Evolutionary conservation across 805 yeast species (phyloP), one percentile per base, ranked within the genome.

Genomic region (Candida glaebosa): DNA sequence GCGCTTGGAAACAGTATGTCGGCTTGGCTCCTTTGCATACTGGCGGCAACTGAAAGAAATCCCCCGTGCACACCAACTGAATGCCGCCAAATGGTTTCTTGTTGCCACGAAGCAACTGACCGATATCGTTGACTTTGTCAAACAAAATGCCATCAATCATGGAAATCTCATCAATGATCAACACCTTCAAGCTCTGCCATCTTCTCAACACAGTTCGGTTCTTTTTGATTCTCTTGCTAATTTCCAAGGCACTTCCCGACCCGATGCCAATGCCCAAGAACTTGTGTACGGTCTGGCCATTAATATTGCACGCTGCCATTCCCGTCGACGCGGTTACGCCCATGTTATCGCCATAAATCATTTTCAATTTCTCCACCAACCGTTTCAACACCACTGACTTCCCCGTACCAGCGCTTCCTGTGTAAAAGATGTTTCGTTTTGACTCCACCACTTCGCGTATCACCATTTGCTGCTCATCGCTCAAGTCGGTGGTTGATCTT

Each of bases 301-400:
- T 96, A 51, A 93, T 85, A 53, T 89, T 88, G 32, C 88, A 84
- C 0, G 97, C 99, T 0, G 99, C 99, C 46, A 93, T 67, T 1
- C 99, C 99, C 0, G 99, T 93, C 0, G 96, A 86, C 0, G 99
- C 99, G 0, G 98, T 88, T 3, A 93, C 80, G 0, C 95, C 96
- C 3, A 93, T 87, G 1, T 59, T 54, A 9, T 50, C 41, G 1
- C 73, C 68, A 56, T 78, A 71, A 34, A 72, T 65, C 1, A 51
- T 45, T 15, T 62, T 61, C 38, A 88, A 62, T 19, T 72, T 69
- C 15, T 64, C 56, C 16, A 93, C 88, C 19, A 93, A 66, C 31
- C 81, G 79, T 38, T 79, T 63, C 18, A 86, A 60, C 4, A 86
- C 73, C 16, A 80, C 81, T 2, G 95, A 84, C 57, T 86, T 86